Evolutionary conservation across 495 filamentous ascomycete genomes (phyloP), one percentile per base, ranked within the genome.

Genomic region (Aspergillus nanangensis): DNA sequence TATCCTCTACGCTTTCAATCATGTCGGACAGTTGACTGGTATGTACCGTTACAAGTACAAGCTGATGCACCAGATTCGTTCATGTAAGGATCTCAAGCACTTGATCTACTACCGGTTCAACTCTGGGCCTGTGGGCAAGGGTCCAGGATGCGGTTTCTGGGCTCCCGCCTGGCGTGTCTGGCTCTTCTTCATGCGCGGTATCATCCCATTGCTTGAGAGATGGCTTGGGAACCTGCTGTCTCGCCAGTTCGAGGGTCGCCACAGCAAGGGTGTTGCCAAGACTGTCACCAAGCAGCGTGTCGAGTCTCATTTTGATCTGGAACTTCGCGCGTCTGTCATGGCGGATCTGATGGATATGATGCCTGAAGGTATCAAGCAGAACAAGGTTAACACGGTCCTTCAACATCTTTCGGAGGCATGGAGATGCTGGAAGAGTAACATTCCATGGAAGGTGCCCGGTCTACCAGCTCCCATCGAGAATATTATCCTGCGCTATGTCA

Each of bases 11-110:
- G 94, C 94, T 22, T 97, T 99, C 76, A 99, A 99, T 70, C 94
- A 99, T 56, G 94, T 99, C 45, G 94, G 94, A 40, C 94, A 99
- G 69, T 74, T 99, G 41, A 99, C 94, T 20, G 94, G 94, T 57
- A 99, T 99, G 94, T 99, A 99, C 70, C 88, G 94, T 21, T 99
- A 99, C 80, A 99, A 99, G 77, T 99, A 99, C 73, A 99, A 99
- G 74, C 78, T 99, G 27, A 99, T 99, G 94, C 94, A 99, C 65
- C 94, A 99, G 68, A 97, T 99, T 57, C 90, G 94, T 38, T 93
- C 94, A 2, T 99, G 94, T 73, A 99, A 99, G 63, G 94, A 99
- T 69, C 69, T 99, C 58, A 99, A 99, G 79, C 94, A 99, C 80
- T 64, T 99, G 41, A 96, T 99, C 51, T 99, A 99, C 72, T 96